These are phyloP conservation scores for Neurospora sp. DNA, from an alignment of 495 filamentous ascomycete species.

Conservation along the genomic window DNA sequence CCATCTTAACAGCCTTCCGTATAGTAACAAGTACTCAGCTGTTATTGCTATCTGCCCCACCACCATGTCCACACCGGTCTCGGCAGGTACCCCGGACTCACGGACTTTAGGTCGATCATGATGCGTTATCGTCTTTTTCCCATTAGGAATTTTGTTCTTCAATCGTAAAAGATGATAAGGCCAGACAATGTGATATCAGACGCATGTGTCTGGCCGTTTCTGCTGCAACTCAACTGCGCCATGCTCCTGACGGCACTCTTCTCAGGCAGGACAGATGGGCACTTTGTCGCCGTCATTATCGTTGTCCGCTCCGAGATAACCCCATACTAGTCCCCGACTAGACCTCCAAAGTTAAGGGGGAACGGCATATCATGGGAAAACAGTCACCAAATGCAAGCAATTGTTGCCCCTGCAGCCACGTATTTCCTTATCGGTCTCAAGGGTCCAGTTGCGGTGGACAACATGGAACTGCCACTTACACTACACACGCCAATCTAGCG, in stretches of 20 bases:
- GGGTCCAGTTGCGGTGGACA: not conserved
- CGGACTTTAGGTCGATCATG: not conserved
- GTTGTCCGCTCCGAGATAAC: not conserved
- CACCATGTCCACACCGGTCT: not conserved
- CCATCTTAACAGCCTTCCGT: not conserved
- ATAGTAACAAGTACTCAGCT: not conserved
- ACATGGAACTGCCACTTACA: not conserved
- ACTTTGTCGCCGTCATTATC: not conserved
- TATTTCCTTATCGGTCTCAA: not conserved
- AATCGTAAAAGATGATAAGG: slow-evolving; percentile 25
- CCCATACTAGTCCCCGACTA: not conserved
- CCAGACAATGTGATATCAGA: slow-evolving; percentile 1
- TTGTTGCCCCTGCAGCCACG: not conserved
- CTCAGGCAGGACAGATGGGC: not conserved
- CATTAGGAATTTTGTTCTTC: slow-evolving; percentile 29
- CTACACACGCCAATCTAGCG: not conserved
- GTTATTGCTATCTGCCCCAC: slow-evolving; percentile 7
- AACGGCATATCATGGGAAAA: not conserved
- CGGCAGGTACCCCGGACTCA: slow-evolving; percentile 12
- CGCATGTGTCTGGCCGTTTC: not conserved
- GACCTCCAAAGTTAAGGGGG: not conserved
- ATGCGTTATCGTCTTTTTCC: slow-evolving; percentile 22
- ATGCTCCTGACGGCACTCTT: not conserved
- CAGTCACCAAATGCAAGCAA: not conserved
- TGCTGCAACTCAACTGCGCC: not conserved